phyloP scores from a whole-genome alignment of 768 basidiomycete genomes.

The Mycena kentingensis region DNA sequence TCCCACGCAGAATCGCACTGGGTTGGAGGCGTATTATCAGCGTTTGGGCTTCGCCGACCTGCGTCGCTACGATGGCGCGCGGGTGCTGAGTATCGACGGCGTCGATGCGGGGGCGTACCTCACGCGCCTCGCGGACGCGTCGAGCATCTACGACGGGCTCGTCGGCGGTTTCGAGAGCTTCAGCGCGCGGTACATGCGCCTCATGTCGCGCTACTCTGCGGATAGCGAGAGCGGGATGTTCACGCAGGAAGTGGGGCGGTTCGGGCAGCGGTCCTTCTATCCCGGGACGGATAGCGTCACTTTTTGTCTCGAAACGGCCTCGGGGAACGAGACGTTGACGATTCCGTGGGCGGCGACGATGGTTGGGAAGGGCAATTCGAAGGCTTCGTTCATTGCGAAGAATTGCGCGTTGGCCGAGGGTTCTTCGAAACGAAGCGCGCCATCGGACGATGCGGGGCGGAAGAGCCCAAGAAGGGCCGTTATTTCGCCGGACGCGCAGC shows the following conservation, averaged over 20 bases:
- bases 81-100: constrained; percentile 13
- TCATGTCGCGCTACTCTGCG: constrained; percentile 21
- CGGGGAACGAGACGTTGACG: neutral
- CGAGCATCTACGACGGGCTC: constrained; percentile 17
- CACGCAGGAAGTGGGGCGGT: constrained; percentile 19
- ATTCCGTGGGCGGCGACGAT: constrained; percentile 23
- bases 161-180: constrained; percentile 12
- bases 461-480: constrained; percentile 1
- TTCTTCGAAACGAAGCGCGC: neutral
- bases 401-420: constrained; percentile 3
- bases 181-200: constrained; percentile 11
- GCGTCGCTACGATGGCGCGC: constrained; percentile 15
- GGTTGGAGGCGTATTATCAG: constrained; percentile 17
- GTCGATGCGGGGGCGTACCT: constrained; percentile 14
- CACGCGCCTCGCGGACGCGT: constrained; percentile 8
- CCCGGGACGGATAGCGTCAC: constrained; percentile 13
- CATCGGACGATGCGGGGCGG: neutral
- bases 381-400: constrained; percentile 17
- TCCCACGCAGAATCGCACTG: constrained; percentile 14
- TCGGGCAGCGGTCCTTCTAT: constrained; percentile 17
- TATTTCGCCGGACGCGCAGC: constrained; percentile 7
- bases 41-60: constrained; percentile 13
- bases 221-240: constrained; percentile 8
- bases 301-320: constrained; percentile 4
- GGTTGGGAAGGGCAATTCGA: constrained; percentile 9